Percentiles rank a stretch among this genome's conserved stretches.
Evolutionary conservation across 2,329 filamentous ascomycete species (phyloP).

Genomic region (Trichophyton mentagrophytes): DNA sequence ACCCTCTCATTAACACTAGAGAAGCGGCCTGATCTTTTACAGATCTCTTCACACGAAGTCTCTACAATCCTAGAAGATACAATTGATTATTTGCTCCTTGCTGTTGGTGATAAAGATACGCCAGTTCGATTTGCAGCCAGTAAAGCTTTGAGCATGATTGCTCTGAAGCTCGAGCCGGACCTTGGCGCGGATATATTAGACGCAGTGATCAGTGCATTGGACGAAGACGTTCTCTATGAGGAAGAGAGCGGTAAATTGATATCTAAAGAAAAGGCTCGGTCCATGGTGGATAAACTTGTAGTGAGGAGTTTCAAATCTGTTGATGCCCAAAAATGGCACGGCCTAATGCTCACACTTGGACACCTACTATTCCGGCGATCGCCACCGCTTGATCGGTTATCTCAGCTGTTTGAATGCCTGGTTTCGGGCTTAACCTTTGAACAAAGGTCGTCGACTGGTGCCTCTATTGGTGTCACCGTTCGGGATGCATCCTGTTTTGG

Average conservation of each 20-base stretch:
- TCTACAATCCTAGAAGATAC: conserved; percentile 59
- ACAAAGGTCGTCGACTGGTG: conserved; percentile 72
- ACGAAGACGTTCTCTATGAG: conserved; percentile 49
- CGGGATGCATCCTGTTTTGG: conserved; percentile 93
- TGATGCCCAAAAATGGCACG: conserved; percentile 80
- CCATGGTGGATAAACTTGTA: conserved; percentile 26
- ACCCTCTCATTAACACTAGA: conserved; percentile 50
- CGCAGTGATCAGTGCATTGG: conserved; percentile 59
- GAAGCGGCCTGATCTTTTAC: conserved; percentile 19
- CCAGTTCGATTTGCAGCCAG: conserved; percentile 82
- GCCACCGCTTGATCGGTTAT: conserved; percentile 56
- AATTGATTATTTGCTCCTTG: conserved; percentile 68
- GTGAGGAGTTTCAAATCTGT: conserved; percentile 56
- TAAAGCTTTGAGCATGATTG: conserved; percentile 80
- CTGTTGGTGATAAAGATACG: conserved; percentile 74
- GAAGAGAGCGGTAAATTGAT: conserved; percentile 32
- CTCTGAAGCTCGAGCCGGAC: conserved; percentile 61
- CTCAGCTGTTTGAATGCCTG: conserved; percentile 62
- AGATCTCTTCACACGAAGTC: conserved; percentile 19
- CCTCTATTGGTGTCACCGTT: conserved; percentile 75
- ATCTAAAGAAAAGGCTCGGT: conserved; percentile 23
- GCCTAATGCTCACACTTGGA: conserved; percentile 72
- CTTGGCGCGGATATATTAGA: conserved; percentile 83
- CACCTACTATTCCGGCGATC: conserved; percentile 78
- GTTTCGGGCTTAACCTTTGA: conserved; percentile 76